phyloP scores from a whole-genome alignment of 768 basidiomycete species.

The Termitomyces sp. region DNA sequence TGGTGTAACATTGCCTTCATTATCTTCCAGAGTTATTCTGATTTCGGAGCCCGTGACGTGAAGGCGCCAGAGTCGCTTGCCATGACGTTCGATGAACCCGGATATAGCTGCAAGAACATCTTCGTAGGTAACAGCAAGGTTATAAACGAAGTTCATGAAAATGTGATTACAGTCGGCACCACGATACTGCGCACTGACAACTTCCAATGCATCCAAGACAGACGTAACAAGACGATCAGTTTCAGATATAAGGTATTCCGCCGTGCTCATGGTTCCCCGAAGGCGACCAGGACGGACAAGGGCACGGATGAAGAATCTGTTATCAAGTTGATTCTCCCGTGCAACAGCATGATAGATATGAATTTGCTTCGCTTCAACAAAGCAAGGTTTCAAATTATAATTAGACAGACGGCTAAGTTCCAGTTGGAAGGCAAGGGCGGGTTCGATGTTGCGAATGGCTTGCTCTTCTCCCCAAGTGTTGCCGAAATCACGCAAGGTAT shows the following conservation, averaged over 20 bases:
- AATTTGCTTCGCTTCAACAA: conserved; percentile 95
- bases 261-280: conserved; percentile 85
- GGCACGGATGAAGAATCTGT: conserved; percentile 96
- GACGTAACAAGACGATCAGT: conserved; percentile 94
- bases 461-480: conserved; percentile 89
- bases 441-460: conserved; percentile 97
- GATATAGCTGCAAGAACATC: conserved; percentile 95
- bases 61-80: conserved; percentile 96
- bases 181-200: conserved; percentile 84
- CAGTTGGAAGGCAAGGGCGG: conserved; percentile 95
- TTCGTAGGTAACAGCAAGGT: conserved; percentile 90
- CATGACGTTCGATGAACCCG: conserved; percentile 99
- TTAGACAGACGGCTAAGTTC: conserved; percentile 95
- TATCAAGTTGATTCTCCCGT: conserved; percentile 95
- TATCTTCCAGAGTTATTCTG: conserved; percentile 90
- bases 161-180: conserved; percentile 98
- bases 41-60: conserved; percentile 99
- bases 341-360: conserved; percentile 97
- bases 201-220: conserved; percentile 91
- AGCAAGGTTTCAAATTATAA: conserved; percentile 95
- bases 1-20: conserved; percentile 90
- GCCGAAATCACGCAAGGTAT: conserved; percentile 75
- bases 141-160: conserved; percentile 99
- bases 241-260: conserved; percentile 98
- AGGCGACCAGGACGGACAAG: conserved; percentile 94